phyloP scores from a whole-genome alignment of 2,329 filamentous ascomycete species.

The Aquanectria penicillioides region DNA sequence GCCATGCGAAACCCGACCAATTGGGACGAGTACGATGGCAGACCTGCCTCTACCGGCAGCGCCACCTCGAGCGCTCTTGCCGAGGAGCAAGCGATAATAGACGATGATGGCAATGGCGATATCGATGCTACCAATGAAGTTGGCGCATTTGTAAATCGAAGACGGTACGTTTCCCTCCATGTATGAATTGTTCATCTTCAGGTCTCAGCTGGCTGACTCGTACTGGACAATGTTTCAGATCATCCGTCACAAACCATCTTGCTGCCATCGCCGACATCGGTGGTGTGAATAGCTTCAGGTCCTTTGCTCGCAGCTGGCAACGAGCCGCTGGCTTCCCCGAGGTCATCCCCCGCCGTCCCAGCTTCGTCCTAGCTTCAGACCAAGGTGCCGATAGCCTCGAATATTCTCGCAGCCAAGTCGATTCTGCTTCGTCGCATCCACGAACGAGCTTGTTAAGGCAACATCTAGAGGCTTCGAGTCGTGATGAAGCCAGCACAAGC shows the following conservation, averaged over 20 bases:
- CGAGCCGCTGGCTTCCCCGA: conserved; percentile 89
- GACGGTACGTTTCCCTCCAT: conserved; percentile 39
- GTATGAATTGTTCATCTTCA: too few relatives aligned
- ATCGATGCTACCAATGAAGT: conserved; percentile 40
- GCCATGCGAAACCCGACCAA: conserved; percentile 51
- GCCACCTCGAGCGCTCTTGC: conserved; percentile 53
- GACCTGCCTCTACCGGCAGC: conserved; percentile 54
- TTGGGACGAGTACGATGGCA: conserved; percentile 59
- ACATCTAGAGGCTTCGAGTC: conserved; percentile 56
- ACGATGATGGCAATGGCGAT: conserved; percentile 49
- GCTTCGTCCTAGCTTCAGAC: conserved; percentile 74
- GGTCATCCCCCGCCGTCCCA: conserved; percentile 81
- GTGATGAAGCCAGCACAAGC: conserved; percentile 37
- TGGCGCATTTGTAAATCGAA: conserved; percentile 40
- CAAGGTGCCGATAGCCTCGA: conserved; percentile 49
- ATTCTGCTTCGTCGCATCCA: conserved; percentile 44
- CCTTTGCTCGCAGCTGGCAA: conserved; percentile 92
- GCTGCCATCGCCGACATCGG: conserved; percentile 75
- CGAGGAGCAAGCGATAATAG: conserved; percentile 59
- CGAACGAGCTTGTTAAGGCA: conserved; percentile 61
- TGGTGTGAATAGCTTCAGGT: conserved; percentile 92
- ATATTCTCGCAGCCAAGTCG: conserved; percentile 54
- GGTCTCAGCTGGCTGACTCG: conserved; percentile 14
- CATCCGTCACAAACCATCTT: conserved; percentile 68
- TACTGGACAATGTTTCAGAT: conserved; percentile 49